A percentile compares a stretch with the other conserved stretches of the same genome.
Conservation (phyloP, 2,329 filamentous ascomycete species). For the Camillea tinctor region DNA sequence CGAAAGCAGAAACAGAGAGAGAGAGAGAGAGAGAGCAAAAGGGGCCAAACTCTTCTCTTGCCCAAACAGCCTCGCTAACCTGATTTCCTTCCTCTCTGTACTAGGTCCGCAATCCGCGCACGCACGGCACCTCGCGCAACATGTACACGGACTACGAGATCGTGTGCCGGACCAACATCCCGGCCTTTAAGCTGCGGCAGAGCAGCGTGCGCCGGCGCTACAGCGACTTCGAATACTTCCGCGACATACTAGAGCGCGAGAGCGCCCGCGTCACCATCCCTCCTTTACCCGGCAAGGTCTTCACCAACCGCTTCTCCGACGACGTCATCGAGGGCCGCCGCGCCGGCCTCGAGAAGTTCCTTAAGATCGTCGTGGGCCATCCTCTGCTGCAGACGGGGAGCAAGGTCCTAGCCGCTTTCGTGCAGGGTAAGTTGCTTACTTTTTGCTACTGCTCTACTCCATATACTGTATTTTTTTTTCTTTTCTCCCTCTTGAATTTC, state of each 20-base stretch:
- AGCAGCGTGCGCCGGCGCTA: constrained; percentile 89
- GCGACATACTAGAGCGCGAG: constrained; percentile 96
- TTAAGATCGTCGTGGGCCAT: constrained; percentile 97
- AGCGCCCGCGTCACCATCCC: constrained; percentile 93
- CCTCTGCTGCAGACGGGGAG: constrained; percentile 95
- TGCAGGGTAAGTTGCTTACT: constrained; percentile 69
- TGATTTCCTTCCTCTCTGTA: background rate
- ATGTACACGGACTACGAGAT: constrained; percentile 99
- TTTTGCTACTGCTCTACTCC: constrained; percentile 3
- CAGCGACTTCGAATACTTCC: constrained; percentile 98
- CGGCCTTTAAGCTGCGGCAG: constrained; percentile 93
- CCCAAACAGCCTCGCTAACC: background rate
- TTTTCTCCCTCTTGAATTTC: too few species aligned
- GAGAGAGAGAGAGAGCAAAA: background rate
- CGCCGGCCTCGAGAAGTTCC: constrained; percentile 88
- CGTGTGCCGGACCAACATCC: constrained; percentile 96
- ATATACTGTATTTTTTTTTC: too few species aligned
- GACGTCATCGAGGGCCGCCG: constrained; percentile 95
- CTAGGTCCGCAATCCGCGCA: constrained; percentile 89
- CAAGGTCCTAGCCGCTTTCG: constrained; percentile 93
- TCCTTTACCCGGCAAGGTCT: constrained; percentile 93
- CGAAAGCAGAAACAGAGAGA: too few species aligned
- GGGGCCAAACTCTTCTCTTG: too few species aligned
- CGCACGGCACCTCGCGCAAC: constrained; percentile 87
- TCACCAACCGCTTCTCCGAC: constrained; percentile 96